These are phyloP conservation scores for Saccharomycopsis oosterbeekiorum DNA, from an alignment of 805 yeast genomes.

Conservation along the genomic window DNA sequence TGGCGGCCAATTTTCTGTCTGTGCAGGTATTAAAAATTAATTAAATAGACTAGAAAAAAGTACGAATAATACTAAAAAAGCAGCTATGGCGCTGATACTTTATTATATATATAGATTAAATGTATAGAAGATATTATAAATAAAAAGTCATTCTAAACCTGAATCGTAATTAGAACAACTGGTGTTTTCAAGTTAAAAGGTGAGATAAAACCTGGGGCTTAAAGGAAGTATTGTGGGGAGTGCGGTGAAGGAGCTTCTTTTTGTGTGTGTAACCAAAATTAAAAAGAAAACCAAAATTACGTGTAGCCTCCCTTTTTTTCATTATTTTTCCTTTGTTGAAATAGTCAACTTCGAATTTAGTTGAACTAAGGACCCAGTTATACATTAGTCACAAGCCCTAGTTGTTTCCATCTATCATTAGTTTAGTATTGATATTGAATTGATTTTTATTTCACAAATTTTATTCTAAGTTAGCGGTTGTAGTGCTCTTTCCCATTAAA, in stretches of 20 bases:
- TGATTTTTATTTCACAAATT: too few species aligned
- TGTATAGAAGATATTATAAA: background rate
- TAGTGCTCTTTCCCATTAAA: background rate
- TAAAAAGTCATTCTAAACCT: too few species aligned
- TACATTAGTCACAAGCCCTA: too few species aligned
- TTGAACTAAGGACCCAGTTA: too few species aligned
- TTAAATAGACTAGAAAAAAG: too few species aligned
- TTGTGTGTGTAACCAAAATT: background rate
- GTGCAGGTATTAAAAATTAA: conserved; percentile 53
- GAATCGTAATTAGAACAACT: too few species aligned
- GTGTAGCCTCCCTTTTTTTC: background rate
- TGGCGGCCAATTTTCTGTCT: conserved; percentile 92
- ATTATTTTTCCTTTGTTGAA: background rate
- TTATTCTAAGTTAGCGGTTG: background rate
- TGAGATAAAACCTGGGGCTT: background rate
- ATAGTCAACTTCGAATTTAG: too few species aligned
- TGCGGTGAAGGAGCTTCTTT: background rate
- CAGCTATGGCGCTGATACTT: too few species aligned
- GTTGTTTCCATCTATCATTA: too few species aligned
- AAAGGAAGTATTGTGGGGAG: background rate
- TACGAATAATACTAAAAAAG: too few species aligned
- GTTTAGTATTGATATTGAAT: background rate
- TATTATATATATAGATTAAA: background rate
- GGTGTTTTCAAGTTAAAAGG: conserved; percentile 29
- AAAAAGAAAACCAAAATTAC: background rate